These are phyloP conservation scores for Cystofilobasidium bisporidii DNA, from an alignment of 768 basidiomycete genomes.

Conservation along the genomic window DNA sequence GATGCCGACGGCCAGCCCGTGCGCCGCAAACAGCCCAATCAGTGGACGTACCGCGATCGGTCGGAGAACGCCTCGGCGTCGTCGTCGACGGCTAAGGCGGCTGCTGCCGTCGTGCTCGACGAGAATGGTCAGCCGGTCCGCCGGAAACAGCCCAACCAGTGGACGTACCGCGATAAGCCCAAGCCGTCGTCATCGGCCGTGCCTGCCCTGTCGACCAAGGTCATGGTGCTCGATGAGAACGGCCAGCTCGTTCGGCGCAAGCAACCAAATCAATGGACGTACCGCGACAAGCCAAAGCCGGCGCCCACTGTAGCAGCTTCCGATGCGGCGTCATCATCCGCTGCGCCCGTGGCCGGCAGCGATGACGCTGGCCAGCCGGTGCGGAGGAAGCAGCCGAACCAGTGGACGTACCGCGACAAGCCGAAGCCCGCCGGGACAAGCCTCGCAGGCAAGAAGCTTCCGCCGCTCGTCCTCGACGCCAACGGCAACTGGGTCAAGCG, in stretches of 20 bases:
- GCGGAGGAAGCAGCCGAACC: too few relatives aligned
- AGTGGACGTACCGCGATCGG: conserved; percentile 5
- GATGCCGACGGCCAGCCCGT: not conserved
- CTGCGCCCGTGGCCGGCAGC: too few relatives aligned
- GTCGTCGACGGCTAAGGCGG: not conserved
- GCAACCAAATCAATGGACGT: too few relatives aligned
- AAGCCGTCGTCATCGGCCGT: not conserved
- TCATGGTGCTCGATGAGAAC: not conserved
- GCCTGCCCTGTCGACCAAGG: too few relatives aligned
- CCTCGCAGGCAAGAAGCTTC: not conserved
- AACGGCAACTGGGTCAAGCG: conserved; percentile 6
- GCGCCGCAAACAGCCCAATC: not conserved
- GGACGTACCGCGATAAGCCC: conserved; percentile 2
- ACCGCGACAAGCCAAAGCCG: not conserved
- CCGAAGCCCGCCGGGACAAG: not conserved
- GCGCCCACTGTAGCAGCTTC: not conserved
- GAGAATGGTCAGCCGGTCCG: not conserved
- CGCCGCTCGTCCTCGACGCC: not conserved
- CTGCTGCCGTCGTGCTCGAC: not conserved
- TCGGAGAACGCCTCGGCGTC: not conserved
- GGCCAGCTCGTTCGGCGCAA: not conserved
- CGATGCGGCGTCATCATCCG: not conserved
- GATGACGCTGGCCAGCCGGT: too few relatives aligned
- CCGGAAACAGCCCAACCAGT: not conserved
- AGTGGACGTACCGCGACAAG: not conserved